Conservation (phyloP, 148 eudicot species). For the Heliamphora exappendiculata region DNA sequence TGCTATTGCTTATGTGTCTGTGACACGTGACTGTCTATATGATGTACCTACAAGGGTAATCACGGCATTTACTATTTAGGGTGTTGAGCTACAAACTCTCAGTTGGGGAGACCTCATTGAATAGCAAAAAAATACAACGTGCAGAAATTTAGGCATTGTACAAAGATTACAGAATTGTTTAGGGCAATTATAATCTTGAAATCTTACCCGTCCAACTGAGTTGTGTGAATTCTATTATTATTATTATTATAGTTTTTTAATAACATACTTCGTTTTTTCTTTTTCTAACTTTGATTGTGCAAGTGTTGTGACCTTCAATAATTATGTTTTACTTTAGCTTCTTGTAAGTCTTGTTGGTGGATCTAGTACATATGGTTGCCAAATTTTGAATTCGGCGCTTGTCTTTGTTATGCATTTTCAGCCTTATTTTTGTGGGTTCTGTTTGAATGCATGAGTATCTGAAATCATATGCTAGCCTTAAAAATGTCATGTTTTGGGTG, state of each 20-base stretch:
- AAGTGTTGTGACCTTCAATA: not conserved
- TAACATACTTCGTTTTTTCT: not conserved
- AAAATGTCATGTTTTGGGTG: not conserved
- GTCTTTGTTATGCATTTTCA: not conserved
- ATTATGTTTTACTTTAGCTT: conserved; percentile 4
- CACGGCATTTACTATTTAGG: not conserved
- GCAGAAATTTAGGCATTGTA: not conserved
- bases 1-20: no score
- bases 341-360: not conserved
- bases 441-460: not conserved
- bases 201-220: not conserved
- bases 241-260: no score
- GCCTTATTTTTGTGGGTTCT: not conserved
- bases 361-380: not conserved
- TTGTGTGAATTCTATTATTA: not conserved
- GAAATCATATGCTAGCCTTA: not conserved
- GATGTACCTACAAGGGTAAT: no score
- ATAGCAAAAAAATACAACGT: not conserved
- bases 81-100: not conserved
- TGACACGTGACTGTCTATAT: no score
- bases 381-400: not conserved
- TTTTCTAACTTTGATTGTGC: not conserved
- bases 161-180: not conserved
- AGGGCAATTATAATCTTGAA: not conserved
- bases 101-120: not conserved